phyloP scores from a whole-genome alignment of 768 basidiomycete genomes.

The Wakefieldia striispora region DNA sequence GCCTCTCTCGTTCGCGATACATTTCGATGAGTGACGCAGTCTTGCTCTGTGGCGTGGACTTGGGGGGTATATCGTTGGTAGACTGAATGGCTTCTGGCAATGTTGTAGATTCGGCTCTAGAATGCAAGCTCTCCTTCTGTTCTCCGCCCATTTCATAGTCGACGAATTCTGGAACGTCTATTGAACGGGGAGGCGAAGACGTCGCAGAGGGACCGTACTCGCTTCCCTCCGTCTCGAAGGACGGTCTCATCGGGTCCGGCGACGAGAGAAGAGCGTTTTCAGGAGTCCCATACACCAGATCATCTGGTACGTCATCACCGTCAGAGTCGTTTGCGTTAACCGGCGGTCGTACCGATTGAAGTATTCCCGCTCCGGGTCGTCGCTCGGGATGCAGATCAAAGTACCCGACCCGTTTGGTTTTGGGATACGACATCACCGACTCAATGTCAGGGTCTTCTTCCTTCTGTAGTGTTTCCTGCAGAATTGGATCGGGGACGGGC shows the following conservation, averaged over 20 bases:
- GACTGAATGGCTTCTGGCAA: constrained; percentile 17
- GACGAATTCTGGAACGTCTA: constrained; percentile 31
- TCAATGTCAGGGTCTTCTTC: constrained; percentile 45
- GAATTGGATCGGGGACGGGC: not conserved
- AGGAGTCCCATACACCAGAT: constrained; percentile 32
- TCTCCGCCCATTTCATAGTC: constrained; percentile 21
- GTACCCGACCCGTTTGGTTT: constrained; percentile 53
- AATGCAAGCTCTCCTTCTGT: constrained; percentile 25
- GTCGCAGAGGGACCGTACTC: constrained; percentile 33
- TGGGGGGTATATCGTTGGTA: constrained; percentile 9
- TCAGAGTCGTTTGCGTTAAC: constrained; percentile 34
- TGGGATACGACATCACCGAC: constrained; percentile 36
- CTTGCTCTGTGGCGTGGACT: constrained; percentile 46
- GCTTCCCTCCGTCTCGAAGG: constrained; percentile 33
- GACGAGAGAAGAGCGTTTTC: constrained; percentile 14
- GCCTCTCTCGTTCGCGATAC: constrained; percentile 73
- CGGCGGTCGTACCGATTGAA: constrained; percentile 24
- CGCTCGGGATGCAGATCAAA: constrained; percentile 81
- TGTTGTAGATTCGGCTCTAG: constrained; percentile 29
- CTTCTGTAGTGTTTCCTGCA: constrained; percentile 40
- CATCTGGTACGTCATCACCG: constrained; percentile 35
- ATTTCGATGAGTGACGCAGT: constrained; percentile 81
- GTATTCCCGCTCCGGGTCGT: constrained; percentile 33
- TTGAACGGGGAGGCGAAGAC: constrained; percentile 25
- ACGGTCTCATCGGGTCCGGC: constrained; percentile 29